Percentiles rank a stretch among this genome's conserved stretches.
Conservation (phyloP, 2,329 filamentous ascomycete species). For the Aspergillus brunneoviolaceus region DNA sequence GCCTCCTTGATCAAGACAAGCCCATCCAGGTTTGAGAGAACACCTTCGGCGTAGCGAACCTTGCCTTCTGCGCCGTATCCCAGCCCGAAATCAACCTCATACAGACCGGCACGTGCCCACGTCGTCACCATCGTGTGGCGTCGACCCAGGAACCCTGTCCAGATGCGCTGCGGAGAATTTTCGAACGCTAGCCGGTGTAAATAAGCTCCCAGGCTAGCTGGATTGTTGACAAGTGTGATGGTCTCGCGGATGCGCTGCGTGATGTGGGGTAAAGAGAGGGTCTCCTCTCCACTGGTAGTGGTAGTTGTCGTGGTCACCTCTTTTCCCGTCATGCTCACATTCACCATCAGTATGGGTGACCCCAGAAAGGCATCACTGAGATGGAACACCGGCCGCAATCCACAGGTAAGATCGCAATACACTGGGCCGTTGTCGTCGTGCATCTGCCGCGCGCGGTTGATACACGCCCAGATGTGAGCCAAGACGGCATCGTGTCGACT, state of each 20-base stretch:
- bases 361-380: constrained; percentile 46
- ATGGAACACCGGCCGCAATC: constrained; percentile 39
- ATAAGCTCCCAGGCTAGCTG: constrained; percentile 39
- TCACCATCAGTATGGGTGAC: constrained; percentile 45
- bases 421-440: constrained; percentile 29
- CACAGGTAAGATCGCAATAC: constrained; percentile 45
- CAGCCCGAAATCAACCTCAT: constrained; percentile 43
- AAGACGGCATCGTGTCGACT: constrained; percentile 49
- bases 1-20: constrained; percentile 23
- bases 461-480: constrained; percentile 48
- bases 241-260: constrained; percentile 34
- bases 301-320: constrained; percentile 4
- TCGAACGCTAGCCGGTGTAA: constrained; percentile 49
- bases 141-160: constrained; percentile 48
- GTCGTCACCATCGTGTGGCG: constrained; percentile 47
- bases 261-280: constrained; percentile 8
- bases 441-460: constrained; percentile 44
- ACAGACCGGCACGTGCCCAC: constrained; percentile 34
- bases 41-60: constrained; percentile 21
- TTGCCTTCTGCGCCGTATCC: background rate
- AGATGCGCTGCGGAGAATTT: constrained; percentile 48
- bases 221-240: constrained; percentile 37
- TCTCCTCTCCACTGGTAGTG: background rate
- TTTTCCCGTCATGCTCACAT: constrained; percentile 29
- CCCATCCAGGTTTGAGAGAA: constrained; percentile 21